These are phyloP conservation scores for Fraxinus sp. DNA, from an alignment of 305 asterid species.

Conservation along the genomic window DNA sequence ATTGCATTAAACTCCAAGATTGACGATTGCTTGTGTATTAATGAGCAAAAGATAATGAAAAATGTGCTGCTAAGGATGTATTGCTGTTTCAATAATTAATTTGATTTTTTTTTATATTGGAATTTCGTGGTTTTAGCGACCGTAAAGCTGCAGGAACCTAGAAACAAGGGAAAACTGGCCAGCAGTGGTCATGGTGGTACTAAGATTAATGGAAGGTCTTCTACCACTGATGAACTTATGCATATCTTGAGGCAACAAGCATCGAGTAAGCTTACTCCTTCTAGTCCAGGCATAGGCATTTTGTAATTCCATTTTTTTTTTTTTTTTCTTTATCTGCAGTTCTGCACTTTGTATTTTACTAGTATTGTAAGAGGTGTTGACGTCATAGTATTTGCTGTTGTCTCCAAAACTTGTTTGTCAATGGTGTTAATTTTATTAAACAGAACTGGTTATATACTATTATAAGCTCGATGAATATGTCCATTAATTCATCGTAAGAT, in stretches of 20 bases:
- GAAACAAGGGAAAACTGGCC: constrained; percentile 36
- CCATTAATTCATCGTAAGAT: neutral
- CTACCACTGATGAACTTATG: constrained; percentile 57
- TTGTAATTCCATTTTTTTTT: constrained; percentile 8
- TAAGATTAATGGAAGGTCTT: constrained; percentile 34
- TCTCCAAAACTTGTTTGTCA: neutral
- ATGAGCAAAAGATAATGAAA: neutral
- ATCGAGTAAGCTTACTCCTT: constrained; percentile 34
- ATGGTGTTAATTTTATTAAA: neutral
- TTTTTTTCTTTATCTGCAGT: constrained; percentile 1
- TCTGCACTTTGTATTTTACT: neutral
- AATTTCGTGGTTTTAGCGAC: constrained; percentile 33
- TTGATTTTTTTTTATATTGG: neutral
- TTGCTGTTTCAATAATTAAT: neutral
- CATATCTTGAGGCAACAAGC: constrained; percentile 71
- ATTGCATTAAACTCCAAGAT: neutral
- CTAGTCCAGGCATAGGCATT: constrained; percentile 36
- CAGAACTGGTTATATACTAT: neutral
- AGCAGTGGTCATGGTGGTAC: constrained; percentile 36
- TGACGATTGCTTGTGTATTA: neutral
- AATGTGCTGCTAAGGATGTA: neutral
- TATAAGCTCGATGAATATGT: neutral
- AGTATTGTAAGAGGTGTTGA: neutral
- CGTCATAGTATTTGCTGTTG: neutral
- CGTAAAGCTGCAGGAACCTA: constrained; percentile 37